Base-by-base conservation (phyloP, 306 rosid genomes). In the Cucurbita moschata region DNA sequence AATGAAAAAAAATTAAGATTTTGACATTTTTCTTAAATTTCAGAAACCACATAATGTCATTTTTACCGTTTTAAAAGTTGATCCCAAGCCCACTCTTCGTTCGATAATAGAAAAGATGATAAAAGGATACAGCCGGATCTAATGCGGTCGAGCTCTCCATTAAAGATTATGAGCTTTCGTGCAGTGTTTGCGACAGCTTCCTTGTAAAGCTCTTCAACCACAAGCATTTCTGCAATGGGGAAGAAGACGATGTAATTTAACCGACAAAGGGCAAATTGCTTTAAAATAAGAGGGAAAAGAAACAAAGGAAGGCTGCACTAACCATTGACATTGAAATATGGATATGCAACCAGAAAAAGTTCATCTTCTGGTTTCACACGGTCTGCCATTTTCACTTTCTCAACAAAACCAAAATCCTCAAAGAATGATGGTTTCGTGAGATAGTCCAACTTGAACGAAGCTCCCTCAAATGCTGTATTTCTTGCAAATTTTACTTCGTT, bases 41-140 rank as follows among this genome's bases (percentile, higher is more conserved):
- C 5, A 50, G 5, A 7, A 50, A 50, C 54, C 5, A 50, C 14
- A 14, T 5, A 50, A 14, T 30, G 35, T 30, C 35, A 50, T 14
- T 16, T 49, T 52, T 52, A 52, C 21, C 56, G 21, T 52, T 15
- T 15, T 1, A 52, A 15, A 16, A 5, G 56, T 2, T 3, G 21
- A 52, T 52, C 56, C 21, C 56, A 52, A 15, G 6, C 19, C 56
- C 56, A 15, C 56, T 52, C 56, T 52, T 52, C 19, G 3, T 52
- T 52, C 21, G 3, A 7, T 16, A 52, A 52, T 52, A 52, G 21
- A 52, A 52, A 52, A 15, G 56, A 15, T 15, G 72, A 73, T 72
- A n/a, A 76, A 82, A 93, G 94, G 98, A 93, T 88, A 93, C 98
- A 93, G 23, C 98, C 98, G 38, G 98, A 93, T 86, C 98, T 87